A percentile compares a stretch with the other conserved stretches of the same genome.
Conservation (phyloP, 2,329 filamentous ascomycete species). For the Fusarium nanum region DNA sequence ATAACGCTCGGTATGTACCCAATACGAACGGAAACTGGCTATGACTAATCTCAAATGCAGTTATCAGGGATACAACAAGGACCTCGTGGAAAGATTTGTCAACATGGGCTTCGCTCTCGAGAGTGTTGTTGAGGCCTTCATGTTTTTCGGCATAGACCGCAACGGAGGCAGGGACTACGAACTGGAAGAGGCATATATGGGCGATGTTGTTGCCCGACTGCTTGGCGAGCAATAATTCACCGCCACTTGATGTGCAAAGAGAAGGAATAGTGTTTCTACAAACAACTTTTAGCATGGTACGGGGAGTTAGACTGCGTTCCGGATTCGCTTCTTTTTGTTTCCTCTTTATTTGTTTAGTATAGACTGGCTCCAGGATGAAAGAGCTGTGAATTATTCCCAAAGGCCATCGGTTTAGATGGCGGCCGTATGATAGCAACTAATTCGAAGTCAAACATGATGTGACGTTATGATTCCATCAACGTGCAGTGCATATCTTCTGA, state of each 20-base stretch:
- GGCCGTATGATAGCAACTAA: background rate
- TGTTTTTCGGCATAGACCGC: slow-evolving; percentile 82
- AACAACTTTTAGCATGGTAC: slow-evolving; percentile 37
- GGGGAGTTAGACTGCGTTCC: slow-evolving; percentile 40
- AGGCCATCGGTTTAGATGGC: background rate
- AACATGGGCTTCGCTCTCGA: slow-evolving; percentile 93
- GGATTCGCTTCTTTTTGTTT: background rate
- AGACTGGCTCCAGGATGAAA: slow-evolving; percentile 20
- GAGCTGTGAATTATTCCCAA: background rate
- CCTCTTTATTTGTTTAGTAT: slow-evolving; percentile 16
- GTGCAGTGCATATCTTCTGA: background rate
- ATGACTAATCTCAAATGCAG: slow-evolving; percentile 55
- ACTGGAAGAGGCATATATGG: slow-evolving; percentile 90
- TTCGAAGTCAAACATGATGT: background rate
- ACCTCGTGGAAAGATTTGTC: slow-evolving; percentile 84
- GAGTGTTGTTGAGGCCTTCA: slow-evolving; percentile 85
- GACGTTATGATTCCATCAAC: background rate
- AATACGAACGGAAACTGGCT: background rate
- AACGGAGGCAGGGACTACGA: slow-evolving; percentile 84
- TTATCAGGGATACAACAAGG: slow-evolving; percentile 88
- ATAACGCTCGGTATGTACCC: slow-evolving; percentile 47
- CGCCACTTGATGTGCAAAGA: background rate
- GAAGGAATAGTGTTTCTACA: slow-evolving; percentile 10
- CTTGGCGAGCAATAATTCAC: slow-evolving; percentile 76
- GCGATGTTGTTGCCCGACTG: slow-evolving; percentile 86